Evolutionary conservation across 139 green algal genomes (phyloP), one percentile per base, ranked within the genome.

Genomic region (Yamagishiella unicocca): DNA sequence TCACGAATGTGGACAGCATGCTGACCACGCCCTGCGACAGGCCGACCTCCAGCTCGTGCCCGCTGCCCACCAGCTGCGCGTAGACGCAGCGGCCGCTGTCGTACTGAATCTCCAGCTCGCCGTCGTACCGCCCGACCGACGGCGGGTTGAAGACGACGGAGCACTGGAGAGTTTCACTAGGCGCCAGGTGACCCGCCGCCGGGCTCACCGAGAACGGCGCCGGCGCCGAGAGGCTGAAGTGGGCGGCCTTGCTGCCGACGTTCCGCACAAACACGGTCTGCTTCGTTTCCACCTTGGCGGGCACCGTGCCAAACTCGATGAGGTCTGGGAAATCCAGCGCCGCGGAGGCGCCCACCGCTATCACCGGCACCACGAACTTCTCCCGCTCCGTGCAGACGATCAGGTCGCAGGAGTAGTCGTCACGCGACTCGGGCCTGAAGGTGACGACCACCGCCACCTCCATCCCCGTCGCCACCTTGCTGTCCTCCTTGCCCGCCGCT

Each of bases 401-500:
- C 43, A 98, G 81, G 31, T 97, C 91, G 50, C 87, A 93, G 1
- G 58, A 38, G 50, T 93, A 96, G 77, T 95, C 90, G n/a, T 93
- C 93, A 1, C 25, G 58, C 25, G 66, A 85, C 37, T 90, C 71
- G 8, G 87, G 87, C 8, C 74, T 61, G 88, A 97, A 97, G 40
- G 61, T 92, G 42, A 97, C 67, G 4, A 67, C 87, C 90, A 92
- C 96, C 4, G 85, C 82, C 33, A 94, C 94, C 84, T 97, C 94
- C 94, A 98, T 98, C 58, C 96, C 96, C 27, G 90, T 73, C 42
- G 95, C 96, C 50, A 97, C 87, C 82, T 96, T 98, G 75, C 64
- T 88, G n/a, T 89, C 83, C 42, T 91, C 85, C 75, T 86, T 81
- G 74, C 90, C 80, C 29, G 78, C 55, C 7, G 83, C 80, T 24